Base-by-base conservation (phyloP, 225 moss, liverwort and hornwort species). In the Sphagnum tenellum region DNA sequence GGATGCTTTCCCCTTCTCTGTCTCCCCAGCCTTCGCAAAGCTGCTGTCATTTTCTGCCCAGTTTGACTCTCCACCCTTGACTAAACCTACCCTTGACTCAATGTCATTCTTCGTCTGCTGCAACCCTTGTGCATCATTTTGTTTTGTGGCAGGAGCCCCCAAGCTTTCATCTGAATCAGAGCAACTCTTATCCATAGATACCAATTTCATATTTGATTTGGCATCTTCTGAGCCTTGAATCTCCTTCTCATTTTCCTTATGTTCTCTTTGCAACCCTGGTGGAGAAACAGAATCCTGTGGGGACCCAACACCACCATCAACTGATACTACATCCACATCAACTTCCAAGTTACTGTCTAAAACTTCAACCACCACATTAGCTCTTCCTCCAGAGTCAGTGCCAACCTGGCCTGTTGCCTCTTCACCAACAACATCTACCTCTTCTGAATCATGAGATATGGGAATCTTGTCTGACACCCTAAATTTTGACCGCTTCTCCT, bases 241-340 rank as follows among this genome's bases (percentile, higher is more conserved):
- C 46, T 80, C 82, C 71, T 67, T 66, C 56, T 67, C 71, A 29
- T 71, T 81, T 60, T 66, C 86, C 68, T 46, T 67, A 59, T 67
- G 78, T 11, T 50, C 10, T 62, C 77, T 79, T n/a, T 73, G 76
- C 59, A 75, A 79, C 9, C 69, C 77, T 44, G 74, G 65, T 56
- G 88, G 85, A 69, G 88, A 83, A 12, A 61, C 52, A 70, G 74
- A 74, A 50, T 73, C 86, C 56, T 77, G 74, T 12, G 82, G 98
- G 12, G 87, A 89, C 50, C 71, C 80, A 63, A 68, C 80, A 67
- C 79, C 88, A 49, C 90, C 92, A 48, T 77, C 83, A 73, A 80
- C 77, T 45, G 89, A 90, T 56, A 89, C 83, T 9, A 90, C 93
- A 72, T 99, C 98, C 66, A 99, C 81, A 63, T 99, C 98, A 59